Evolutionary conservation across 352 stramenopile genomes (phyloP), one percentile per base, ranked within the genome.

Genomic region (Hyaloperonospora arabidopsidis): DNA sequence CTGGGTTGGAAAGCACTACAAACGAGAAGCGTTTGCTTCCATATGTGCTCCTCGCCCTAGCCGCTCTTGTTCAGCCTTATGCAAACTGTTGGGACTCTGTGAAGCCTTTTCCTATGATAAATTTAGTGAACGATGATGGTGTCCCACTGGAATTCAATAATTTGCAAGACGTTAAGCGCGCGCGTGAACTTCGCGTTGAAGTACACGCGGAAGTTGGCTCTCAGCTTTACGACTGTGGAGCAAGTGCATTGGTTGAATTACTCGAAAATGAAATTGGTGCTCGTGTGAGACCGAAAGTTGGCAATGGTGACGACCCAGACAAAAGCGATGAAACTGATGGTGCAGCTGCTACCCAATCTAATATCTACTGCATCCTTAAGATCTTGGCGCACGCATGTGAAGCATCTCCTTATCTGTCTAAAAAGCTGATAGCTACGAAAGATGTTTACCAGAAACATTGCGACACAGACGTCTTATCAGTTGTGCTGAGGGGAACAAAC

Each of bases 31-130:
- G 85, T 35, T 28, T 84, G 22, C 75, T 67, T 11, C 39, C 76
- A 14, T 89, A 82, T 18, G 64, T 79, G 4, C 64, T 87, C 1
- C 89, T 87, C 51, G 82, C 79, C 12, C 53, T 92, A 18, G 68
- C 79, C 0, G 70, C 76, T 21, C 84, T 89, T 57, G 74, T 89
- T 14, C 82, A 92, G 25, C 82, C 79, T 8, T 69, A 88, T 29
- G 74, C 74, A 5, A 75, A 70, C 15, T 68, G 69, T 17, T 87
- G 79, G 77, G 70, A 63, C 15, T 54, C 62, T 4, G 22, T 84
- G 3, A 67, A 79, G 22, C 57, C 70, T 21, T 92, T 92, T 34
- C 82, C 82, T 2, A 67, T 86, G 7, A 60, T 81, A 41, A 76
- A 56, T 10, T 61, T 86, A 23, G 54, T 70, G 23, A 35, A 49